Conservation (phyloP, 306 rosid genomes). For the Vigna unguiculata region DNA sequence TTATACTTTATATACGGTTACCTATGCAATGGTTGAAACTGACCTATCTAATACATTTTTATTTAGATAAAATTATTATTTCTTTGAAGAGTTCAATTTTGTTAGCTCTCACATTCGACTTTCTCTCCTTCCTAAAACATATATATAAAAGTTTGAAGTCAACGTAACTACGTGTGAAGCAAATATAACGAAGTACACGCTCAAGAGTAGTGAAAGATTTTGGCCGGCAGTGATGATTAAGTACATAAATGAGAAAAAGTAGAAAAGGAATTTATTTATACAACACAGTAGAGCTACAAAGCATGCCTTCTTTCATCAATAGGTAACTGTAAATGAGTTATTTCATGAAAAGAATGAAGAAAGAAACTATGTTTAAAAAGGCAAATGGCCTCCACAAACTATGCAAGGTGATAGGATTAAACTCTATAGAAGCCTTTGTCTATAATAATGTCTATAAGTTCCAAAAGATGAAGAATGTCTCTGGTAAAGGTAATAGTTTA, state of each 20-base stretch:
- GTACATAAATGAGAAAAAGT: neutral
- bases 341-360: conserved; percentile 15
- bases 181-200: no score
- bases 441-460: no score
- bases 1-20: no score
- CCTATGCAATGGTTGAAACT: no score
- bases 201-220: no score
- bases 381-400: neutral
- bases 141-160: no score
- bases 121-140: neutral
- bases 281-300: conserved; percentile 7
- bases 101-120: neutral
- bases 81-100: neutral
- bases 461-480: neutral
- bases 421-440: neutral
- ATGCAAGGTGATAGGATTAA: no score
- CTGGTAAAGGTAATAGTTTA: neutral
- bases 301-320: neutral
- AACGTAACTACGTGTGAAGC: no score
- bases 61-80: neutral
- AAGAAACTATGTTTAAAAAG: conserved; percentile 6
- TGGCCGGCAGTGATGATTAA: no score
- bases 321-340: neutral
- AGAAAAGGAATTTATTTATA: neutral
- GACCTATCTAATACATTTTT: neutral